Percentiles rank a stretch among this genome's conserved stretches.
Evolutionary conservation across 176 grass and related monocot species (phyloP).

Genomic region (Eragrostis nindensis): DNA sequence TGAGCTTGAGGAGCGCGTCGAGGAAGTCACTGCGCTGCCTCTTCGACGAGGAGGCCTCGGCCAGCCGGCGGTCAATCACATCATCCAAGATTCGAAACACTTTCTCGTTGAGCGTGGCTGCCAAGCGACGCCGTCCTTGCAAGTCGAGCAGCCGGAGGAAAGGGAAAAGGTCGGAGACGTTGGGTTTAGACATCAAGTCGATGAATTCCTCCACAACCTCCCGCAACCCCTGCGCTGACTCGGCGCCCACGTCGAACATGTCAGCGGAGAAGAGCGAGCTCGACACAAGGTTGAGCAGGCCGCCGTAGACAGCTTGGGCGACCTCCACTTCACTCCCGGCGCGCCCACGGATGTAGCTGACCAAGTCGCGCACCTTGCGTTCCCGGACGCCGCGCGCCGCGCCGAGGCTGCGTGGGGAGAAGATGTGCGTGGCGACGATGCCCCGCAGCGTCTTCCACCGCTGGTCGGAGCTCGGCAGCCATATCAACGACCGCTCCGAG

Average conservation of each 20-base stretch:
- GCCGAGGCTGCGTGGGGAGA: constrained; percentile 41
- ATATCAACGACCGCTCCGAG: constrained; percentile 39
- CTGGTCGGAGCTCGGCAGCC: constrained; percentile 35
- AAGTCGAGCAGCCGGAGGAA: constrained; percentile 43
- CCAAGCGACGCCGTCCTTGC: constrained; percentile 31
- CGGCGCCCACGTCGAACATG: constrained; percentile 22
- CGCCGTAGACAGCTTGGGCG: constrained; percentile 12
- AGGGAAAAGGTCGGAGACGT: constrained; percentile 54
- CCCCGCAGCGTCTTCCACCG: constrained; percentile 43
- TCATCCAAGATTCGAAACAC: constrained; percentile 19
- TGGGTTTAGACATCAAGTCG: not conserved
- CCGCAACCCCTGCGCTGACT: constrained; percentile 24
- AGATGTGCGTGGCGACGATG: constrained; percentile 32
- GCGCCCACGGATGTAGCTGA: not conserved
- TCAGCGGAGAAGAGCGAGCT: constrained; percentile 40
- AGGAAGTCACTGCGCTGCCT: constrained; percentile 40
- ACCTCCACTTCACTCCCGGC: not conserved
- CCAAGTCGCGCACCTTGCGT: constrained; percentile 38
- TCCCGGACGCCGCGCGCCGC: constrained; percentile 18
- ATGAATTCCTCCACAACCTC: constrained; percentile 11
- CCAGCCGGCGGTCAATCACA: constrained; percentile 19
- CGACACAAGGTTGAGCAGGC: constrained; percentile 44
- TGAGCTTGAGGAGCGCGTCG: constrained; percentile 36
- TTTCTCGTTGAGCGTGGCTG: not conserved
- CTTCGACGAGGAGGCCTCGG: no score